Conservation (phyloP, 2,329 filamentous ascomycete genomes). For the Fusarium domesticum region DNA sequence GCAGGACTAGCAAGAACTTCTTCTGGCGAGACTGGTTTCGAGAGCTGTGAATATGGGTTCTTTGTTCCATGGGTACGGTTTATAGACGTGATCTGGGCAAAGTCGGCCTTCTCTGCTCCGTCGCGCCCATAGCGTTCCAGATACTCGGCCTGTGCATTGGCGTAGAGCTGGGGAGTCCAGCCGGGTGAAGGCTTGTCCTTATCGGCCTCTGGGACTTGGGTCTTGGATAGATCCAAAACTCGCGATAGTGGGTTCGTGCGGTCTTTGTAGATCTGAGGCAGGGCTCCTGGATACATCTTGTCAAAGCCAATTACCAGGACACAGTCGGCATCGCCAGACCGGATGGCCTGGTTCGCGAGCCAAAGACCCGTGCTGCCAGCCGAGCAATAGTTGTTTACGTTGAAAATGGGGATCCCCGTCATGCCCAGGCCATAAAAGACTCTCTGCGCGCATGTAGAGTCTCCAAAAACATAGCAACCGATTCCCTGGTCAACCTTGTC, state of each 20-base stretch:
- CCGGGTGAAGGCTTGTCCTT: background rate
- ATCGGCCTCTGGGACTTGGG: background rate
- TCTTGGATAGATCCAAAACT: background rate
- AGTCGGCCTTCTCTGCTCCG: constrained; percentile 58
- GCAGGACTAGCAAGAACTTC: constrained; percentile 72
- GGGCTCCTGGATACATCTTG: constrained; percentile 93
- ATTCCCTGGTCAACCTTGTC: constrained; percentile 93
- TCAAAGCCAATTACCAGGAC: constrained; percentile 93
- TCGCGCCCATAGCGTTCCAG: background rate
- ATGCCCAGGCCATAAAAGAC: constrained; percentile 99
- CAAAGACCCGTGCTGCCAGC: constrained; percentile 90
- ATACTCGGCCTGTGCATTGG: background rate
- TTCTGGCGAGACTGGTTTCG: constrained; percentile 82
- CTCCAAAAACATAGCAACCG: constrained; percentile 97
- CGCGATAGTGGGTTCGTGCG: constrained; percentile 62
- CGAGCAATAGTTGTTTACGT: constrained; percentile 98
- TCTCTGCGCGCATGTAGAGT: constrained; percentile 90
- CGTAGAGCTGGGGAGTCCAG: background rate
- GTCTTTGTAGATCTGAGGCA: constrained; percentile 83
- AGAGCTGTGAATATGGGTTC: constrained; percentile 98
- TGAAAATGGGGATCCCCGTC: constrained; percentile 94
- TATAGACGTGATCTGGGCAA: constrained; percentile 88
- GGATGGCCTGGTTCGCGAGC: constrained; percentile 77
- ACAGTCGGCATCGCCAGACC: constrained; percentile 78
- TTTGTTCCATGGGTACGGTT: constrained; percentile 89